Evolutionary conservation across 768 basidiomycete species (phyloP).

Genomic region (Lentinula boryana): DNA sequence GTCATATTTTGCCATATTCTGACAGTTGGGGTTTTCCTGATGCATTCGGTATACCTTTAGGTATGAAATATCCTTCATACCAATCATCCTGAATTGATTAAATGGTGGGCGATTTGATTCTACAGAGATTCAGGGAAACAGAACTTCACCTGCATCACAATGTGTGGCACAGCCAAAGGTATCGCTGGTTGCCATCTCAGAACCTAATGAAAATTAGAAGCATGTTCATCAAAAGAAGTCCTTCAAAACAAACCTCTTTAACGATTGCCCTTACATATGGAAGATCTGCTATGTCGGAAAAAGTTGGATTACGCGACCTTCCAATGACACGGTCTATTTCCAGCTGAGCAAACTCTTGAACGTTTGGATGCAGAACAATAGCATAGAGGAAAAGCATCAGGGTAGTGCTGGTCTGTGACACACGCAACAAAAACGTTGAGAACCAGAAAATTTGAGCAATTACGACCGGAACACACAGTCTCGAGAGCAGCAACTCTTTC

Average conservation of each 20-base stretch:
- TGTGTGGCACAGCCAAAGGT: neutral
- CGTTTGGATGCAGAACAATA: constrained; percentile 16
- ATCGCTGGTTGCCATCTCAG: neutral
- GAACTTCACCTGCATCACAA: neutral
- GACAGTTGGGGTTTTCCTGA: too few relatives aligned
- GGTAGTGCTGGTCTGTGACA: neutral
- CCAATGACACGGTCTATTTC: constrained; percentile 21
- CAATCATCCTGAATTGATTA: neutral
- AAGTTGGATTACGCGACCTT: constrained; percentile 13
- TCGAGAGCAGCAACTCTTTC: neutral
- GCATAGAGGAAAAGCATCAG: constrained; percentile 15
- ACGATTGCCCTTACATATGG: constrained; percentile 16
- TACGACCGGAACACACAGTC: neutral
- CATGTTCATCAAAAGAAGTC: neutral
- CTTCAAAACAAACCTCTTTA: constrained; percentile 7
- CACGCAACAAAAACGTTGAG: neutral
- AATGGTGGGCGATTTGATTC: neutral
- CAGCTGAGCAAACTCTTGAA: constrained; percentile 17
- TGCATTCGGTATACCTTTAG: neutral
- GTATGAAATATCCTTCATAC: constrained; percentile 4
- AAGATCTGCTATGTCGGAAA: constrained; percentile 11
- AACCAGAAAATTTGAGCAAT: neutral
- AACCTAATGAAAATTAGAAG: neutral
- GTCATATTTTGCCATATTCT: too few relatives aligned
- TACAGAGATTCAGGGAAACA: neutral